Evolutionary conservation across 2,329 filamentous ascomycete species (phyloP).

Genomic region (Fusarium cicatricum): DNA sequence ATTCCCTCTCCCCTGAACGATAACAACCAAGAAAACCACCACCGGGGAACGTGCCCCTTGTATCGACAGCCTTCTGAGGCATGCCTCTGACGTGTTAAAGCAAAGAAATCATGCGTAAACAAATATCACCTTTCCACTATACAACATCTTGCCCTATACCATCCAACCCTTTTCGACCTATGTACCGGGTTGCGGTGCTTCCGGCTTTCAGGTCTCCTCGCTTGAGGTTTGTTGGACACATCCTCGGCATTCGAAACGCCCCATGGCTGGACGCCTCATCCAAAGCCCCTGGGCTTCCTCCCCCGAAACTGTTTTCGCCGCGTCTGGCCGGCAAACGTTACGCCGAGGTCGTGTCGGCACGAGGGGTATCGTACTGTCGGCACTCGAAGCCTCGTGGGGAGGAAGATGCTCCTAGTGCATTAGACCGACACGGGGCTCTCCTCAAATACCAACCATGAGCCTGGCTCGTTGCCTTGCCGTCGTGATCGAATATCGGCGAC

Average conservation of each 20-base stretch:
- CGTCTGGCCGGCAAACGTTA: constrained; percentile 5
- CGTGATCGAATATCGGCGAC: constrained; percentile 6
- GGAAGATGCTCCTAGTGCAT: constrained; percentile 13
- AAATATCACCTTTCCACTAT: constrained; percentile 24
- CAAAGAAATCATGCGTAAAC: constrained; percentile 26
- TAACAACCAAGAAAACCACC: constrained; percentile 13
- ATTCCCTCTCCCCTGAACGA: neutral
- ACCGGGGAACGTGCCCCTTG: constrained; percentile 9
- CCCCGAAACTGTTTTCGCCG: constrained; percentile 8
- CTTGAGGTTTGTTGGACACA: constrained; percentile 15
- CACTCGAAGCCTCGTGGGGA: constrained; percentile 12
- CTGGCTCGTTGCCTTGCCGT: constrained; percentile 20
- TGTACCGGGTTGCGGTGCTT: constrained; percentile 1
- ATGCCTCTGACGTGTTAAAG: constrained; percentile 13
- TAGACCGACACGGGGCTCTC: constrained; percentile 17
- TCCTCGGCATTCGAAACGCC: constrained; percentile 14
- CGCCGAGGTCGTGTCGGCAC: constrained; percentile 4
- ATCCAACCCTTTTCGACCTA: neutral
- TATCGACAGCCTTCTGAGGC: constrained; percentile 10
- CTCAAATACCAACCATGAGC: constrained; percentile 29
- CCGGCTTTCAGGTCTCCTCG: neutral
- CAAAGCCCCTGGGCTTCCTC: constrained; percentile 9
- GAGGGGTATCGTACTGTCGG: constrained; percentile 18
- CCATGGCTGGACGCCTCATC: neutral
- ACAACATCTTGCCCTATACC: constrained; percentile 17